These are phyloP conservation scores for Pleochaeta shiraiana DNA, from an alignment of 2,329 filamentous ascomycete species.

Conservation along the genomic window DNA sequence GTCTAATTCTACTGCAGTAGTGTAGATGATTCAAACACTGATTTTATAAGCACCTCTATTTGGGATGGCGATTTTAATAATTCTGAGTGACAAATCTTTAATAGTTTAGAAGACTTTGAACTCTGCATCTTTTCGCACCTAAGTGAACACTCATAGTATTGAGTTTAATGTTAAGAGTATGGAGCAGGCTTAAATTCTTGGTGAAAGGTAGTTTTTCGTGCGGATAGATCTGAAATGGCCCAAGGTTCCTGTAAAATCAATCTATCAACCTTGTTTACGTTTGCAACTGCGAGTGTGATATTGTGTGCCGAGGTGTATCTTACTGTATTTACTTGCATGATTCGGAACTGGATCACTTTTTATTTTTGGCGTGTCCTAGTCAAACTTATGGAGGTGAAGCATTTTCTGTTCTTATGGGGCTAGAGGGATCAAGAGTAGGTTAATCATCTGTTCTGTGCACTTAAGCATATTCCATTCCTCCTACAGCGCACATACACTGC, in stretches of 20 bases:
- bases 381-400: no score
- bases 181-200: neutral
- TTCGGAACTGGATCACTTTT: no score
- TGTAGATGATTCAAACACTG: neutral
- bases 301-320: neutral
- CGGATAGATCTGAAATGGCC: neutral
- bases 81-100: neutral
- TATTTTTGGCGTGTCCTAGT: no score
- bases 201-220: neutral
- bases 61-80: neutral
- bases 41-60: neutral
- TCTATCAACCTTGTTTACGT: neutral
- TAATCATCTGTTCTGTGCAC: no score
- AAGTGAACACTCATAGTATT: neutral
- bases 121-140: neutral
- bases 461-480: no score
- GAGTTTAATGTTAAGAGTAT: neutral
- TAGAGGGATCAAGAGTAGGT: no score
- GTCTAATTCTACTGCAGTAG: neutral
- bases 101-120: neutral
- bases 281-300: neutral
- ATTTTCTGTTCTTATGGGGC: no score
- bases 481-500: no score
- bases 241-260: neutral
- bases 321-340: slow-evolving; percentile 1